These are phyloP conservation scores for maize (Zea mays) DNA, from an alignment of 176 grass and related monocot genomes.

Conservation along the genomic window DNA sequence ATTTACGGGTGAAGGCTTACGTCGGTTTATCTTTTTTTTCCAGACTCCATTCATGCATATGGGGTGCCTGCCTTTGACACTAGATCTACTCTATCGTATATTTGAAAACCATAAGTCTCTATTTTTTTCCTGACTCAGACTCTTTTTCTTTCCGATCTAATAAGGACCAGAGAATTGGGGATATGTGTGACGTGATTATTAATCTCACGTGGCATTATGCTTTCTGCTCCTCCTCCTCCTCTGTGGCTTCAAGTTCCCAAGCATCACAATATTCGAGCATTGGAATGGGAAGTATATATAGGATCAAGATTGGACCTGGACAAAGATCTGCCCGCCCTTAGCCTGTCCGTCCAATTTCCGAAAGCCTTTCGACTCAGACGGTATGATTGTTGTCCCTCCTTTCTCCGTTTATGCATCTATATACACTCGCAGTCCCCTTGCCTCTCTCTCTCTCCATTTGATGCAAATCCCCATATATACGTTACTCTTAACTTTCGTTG, in stretches of 20 bases:
- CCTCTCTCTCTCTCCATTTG: too few species aligned
- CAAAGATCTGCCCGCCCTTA: constrained; percentile 37
- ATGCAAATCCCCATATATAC: constrained; percentile 17
- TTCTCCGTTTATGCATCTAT: constrained; percentile 10
- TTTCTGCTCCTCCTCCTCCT: too few species aligned
- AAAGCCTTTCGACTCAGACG: constrained; percentile 37
- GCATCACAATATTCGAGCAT: constrained; percentile 32
- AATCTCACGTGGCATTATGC: constrained; percentile 47
- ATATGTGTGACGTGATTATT: constrained; percentile 41
- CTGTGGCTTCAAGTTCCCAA: constrained; percentile 60
- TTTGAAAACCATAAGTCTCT: too few species aligned
- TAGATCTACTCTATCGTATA: too few species aligned
- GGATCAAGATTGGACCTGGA: constrained; percentile 45
- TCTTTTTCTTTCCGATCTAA: constrained; percentile 34
- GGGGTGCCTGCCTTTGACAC: too few species aligned
- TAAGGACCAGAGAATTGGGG: constrained; percentile 13
- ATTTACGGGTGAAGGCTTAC: too few species aligned
- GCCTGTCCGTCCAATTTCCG: constrained; percentile 47
- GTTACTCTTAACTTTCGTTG: constrained; percentile 11
- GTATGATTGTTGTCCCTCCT: constrained; percentile 33
- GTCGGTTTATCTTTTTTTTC: too few species aligned
- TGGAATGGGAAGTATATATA: constrained; percentile 9
- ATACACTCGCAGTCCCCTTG: constrained; percentile 9
- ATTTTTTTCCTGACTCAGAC: neutral
- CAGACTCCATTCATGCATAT: too few species aligned